phyloP scores from a whole-genome alignment of 2,329 filamentous ascomycete genomes.

The Trichoderma sp. region DNA sequence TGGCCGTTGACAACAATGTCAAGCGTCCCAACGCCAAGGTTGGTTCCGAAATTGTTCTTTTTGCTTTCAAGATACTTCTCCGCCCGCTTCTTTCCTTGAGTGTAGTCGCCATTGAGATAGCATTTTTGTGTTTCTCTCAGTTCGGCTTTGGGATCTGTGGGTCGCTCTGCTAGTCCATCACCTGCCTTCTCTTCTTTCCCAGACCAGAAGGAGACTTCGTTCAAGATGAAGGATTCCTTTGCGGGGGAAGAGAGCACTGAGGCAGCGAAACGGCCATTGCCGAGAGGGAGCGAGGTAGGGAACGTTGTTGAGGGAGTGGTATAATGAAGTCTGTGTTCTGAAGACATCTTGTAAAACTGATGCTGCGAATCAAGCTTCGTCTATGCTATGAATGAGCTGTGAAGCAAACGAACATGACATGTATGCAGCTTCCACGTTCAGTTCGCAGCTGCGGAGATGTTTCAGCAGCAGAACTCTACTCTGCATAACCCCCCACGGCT shows the following conservation, averaged over 20 bases:
- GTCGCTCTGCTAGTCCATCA: background rate
- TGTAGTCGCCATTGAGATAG: constrained; percentile 10
- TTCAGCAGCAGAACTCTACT: background rate
- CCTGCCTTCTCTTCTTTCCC: background rate
- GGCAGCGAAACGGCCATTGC: constrained; percentile 15
- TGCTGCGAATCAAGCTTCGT: background rate
- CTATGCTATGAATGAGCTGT: background rate
- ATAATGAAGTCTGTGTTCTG: constrained; percentile 12
- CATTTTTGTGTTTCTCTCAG: constrained; percentile 17
- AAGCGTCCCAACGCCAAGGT: constrained; percentile 9
- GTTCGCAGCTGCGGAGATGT: background rate
- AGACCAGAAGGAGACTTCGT: constrained; percentile 19
- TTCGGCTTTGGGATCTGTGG: constrained; percentile 11
- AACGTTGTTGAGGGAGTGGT: constrained; percentile 10
- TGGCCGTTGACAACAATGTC: constrained; percentile 5
- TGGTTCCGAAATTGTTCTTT: constrained; percentile 17
- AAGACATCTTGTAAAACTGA: background rate
- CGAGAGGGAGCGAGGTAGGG: constrained; percentile 15
- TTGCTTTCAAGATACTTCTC: constrained; percentile 11
- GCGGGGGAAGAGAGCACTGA: constrained; percentile 13
- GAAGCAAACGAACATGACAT: background rate
- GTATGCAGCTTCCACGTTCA: background rate
- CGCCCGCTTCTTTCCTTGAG: constrained; percentile 10
- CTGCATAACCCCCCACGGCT: background rate
- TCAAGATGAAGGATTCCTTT: constrained; percentile 11